Conservation (phyloP, 1,284 basidiomycete genomes). For the Tausonia pullulans region DNA sequence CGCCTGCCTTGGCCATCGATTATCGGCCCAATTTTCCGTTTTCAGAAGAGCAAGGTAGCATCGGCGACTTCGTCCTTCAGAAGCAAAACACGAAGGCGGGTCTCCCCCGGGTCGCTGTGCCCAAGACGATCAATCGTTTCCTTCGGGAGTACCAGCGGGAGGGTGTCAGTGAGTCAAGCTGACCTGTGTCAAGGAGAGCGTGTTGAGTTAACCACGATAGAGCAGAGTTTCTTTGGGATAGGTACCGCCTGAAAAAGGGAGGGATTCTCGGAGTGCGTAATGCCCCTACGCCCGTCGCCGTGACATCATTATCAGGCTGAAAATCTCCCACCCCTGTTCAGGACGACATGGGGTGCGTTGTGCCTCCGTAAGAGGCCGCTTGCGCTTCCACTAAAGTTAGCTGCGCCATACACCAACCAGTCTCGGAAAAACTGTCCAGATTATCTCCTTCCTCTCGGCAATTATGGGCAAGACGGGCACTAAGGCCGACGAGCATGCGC, state of each 20-base stretch:
- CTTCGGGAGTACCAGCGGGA: conserved; percentile 74
- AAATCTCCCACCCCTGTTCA: too few relatives aligned
- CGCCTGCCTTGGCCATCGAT: too few relatives aligned
- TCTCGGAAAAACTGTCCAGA: conserved; percentile 72
- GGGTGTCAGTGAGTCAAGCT: conserved; percentile 39
- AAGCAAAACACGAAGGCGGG: not conserved
- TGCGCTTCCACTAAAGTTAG: not conserved
- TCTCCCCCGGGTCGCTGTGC: too few relatives aligned
- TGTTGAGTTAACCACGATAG: too few relatives aligned
- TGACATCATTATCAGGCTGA: too few relatives aligned
- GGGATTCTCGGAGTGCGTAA: conserved; percentile 49
- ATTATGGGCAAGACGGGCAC: conserved; percentile 68
- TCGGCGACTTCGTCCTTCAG: not conserved
- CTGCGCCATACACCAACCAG: not conserved
- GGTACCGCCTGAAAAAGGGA: conserved; percentile 52
- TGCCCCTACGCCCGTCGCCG: too few relatives aligned
- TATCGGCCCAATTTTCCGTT: too few relatives aligned
- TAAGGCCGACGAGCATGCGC: conserved; percentile 48
- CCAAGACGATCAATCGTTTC: conserved; percentile 57
- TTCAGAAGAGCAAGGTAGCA: not conserved
- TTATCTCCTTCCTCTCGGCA: conserved; percentile 71
- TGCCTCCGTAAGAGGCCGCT: not conserved
- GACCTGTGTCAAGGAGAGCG: too few relatives aligned
- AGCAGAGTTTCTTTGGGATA: conserved; percentile 52
- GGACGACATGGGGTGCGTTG: conserved; percentile 78